Evolutionary conservation across 2,329 filamentous ascomycete genomes (phyloP).

Genomic region (Calonectria pseudoreteaudii): DNA sequence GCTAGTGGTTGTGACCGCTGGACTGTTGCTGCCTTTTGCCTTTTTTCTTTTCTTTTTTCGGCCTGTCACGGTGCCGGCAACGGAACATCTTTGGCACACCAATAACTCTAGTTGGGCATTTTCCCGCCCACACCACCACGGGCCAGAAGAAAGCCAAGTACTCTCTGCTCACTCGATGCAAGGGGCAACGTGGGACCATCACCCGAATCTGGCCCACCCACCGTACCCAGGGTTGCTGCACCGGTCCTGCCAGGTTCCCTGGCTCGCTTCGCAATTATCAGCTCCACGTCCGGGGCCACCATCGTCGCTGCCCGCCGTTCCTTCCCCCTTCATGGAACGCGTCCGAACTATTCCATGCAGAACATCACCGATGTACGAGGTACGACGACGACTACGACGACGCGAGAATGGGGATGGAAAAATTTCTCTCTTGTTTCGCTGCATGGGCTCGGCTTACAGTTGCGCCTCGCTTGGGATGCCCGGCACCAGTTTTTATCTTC

Average conservation of each 20-base stretch:
- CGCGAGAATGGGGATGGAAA: background rate
- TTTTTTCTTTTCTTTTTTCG: background rate
- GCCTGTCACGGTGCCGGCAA: background rate
- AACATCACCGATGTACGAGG: slow-evolving; percentile 5
- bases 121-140: background rate
- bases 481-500: background rate
- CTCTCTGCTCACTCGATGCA: background rate
- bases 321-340: background rate
- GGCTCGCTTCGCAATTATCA: background rate
- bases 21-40: background rate
- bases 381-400: background rate
- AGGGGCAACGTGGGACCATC: slow-evolving; percentile 10
- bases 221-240: background rate
- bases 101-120: background rate
- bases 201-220: slow-evolving; percentile 1
- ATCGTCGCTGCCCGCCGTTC: background rate
- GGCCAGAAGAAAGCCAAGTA: background rate
- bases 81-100: background rate
- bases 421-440: background rate
- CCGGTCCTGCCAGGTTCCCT: background rate
- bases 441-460: background rate
- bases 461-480: background rate
- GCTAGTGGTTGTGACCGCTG: no score
- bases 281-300: background rate
- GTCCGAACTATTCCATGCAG: background rate